These are phyloP conservation scores for Triticum turgidum DNA, from an alignment of 176 grass and related monocot species.

Conservation along the genomic window DNA sequence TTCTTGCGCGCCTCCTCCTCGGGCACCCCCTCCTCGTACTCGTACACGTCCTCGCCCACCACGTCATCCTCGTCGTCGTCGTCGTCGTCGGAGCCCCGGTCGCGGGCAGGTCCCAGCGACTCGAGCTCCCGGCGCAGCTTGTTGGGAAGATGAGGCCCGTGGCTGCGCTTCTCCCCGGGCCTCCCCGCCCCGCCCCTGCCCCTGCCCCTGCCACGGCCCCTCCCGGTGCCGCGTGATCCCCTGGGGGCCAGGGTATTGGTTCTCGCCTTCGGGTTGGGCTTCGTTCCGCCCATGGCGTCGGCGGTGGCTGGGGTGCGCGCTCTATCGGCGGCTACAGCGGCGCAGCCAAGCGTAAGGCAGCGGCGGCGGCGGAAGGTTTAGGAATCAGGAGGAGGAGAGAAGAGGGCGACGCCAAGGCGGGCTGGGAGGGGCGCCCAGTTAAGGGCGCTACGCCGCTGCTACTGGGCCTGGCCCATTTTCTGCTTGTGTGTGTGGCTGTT, in stretches of 20 bases:
- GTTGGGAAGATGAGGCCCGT: constrained; percentile 53
- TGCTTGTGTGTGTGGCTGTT: too few species aligned
- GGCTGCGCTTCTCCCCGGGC: constrained; percentile 29
- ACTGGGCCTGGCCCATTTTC: too few species aligned
- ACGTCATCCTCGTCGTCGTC: constrained; percentile 35
- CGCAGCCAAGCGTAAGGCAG: neutral
- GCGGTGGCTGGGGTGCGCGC: neutral
- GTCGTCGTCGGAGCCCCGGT: constrained; percentile 28
- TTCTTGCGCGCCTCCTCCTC: constrained; percentile 90
- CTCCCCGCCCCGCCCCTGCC: constrained; percentile 10
- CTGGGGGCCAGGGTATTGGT: neutral
- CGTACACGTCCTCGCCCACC: constrained; percentile 61
- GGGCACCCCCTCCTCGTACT: constrained; percentile 73
- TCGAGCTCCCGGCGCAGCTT: constrained; percentile 58
- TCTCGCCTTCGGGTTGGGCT: neutral
- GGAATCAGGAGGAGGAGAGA: neutral
- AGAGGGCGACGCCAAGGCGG: neutral
- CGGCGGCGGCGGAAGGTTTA: neutral
- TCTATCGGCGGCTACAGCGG: neutral
- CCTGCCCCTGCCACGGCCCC: neutral
- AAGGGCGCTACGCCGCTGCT: too few species aligned
- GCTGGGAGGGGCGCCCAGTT: neutral
- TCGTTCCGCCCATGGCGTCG: constrained; percentile 27
- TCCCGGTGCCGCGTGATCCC: neutral
- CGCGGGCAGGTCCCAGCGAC: constrained; percentile 33